Evolutionary conservation across 768 basidiomycete genomes (phyloP), one percentile per base, ranked within the genome.

Genomic region (Boletus subcaerulescens): DNA sequence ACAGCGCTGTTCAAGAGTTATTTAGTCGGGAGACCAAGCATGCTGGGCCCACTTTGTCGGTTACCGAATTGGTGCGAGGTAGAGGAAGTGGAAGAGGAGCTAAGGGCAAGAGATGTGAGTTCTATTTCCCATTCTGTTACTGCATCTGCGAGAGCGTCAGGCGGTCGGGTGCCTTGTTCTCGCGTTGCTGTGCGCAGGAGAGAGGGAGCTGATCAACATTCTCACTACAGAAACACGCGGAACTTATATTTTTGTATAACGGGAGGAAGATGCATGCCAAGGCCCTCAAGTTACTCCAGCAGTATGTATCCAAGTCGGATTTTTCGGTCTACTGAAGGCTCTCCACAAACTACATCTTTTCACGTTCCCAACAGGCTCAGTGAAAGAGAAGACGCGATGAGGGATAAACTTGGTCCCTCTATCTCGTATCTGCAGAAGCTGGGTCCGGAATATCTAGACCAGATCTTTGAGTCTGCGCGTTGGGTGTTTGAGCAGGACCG

Each of bases 31-130:
- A 77, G 88, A 42, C 93, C 96, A 0, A 81, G 79, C 13, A 73
- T 99, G 53, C 74, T 98, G 11, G 93, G 91, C 0, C 84, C 91
- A 31, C 71, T 98, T 47, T 98, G 96, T 71, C 81, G 96, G 41
- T 76, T 96, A 24, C 83, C 91, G 3, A 98, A 97, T 70, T 99
- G 94, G 93, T 98, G 96, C 70, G 97, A 98, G 65, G 94, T 98
- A 1, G 85, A 84, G 5, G 91, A 95, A 63, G 91, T 95, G 1
- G 94, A 99, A 68, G 93, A 90, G 66, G 82, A 93, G 56, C 72
- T 99, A 49, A 80, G 84, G 53, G 82, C 81, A 29, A 81, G 88
- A 35, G 86, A 89, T 83, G 95, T 92, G 52, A 31, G 79, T 57
- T 22, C 1, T 15, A 15, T 24, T 20, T 49, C 14, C 32, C 3